Evolutionary conservation across 495 filamentous ascomycete species (phyloP), one percentile per base, ranked within the genome.

Genomic region (Aspergillus bridgeri): DNA sequence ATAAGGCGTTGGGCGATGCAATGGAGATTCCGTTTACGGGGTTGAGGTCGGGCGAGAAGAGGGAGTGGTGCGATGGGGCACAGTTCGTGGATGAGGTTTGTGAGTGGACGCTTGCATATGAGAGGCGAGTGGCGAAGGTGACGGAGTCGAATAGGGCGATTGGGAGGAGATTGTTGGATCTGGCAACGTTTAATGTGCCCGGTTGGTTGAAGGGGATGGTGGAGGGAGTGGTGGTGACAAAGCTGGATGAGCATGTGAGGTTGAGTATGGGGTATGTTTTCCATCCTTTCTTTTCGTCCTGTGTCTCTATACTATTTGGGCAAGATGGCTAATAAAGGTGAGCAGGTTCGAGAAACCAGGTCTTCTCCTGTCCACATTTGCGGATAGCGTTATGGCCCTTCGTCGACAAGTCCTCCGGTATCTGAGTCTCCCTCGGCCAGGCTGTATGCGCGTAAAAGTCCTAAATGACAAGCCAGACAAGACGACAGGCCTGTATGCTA

Each of bases 71-170:
- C 2, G 80, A 85, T 61, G 82, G 81, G 3, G 58, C 79, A 54
- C 74, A 82, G 18, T 85, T 79, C 66, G 66, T 74, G 6, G 74
- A 83, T 6, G 79, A 84, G 46, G 53, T 83, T 42, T 60, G 62
- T 3, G 66, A 64, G 24, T 85, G 81, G 82, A 71, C 73, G 2
- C 58, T 68, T 49, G 46, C 48, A 13, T 85, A 83, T 60, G 80
- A 83, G 61, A 66, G 66, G 46, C 54, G 63, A 1, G 48, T 44
- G 3, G 59, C 54, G 1, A 43, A 46, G 21, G 38, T 42, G 38
- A 58, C 55, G n/a, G 48, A 51, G 4, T 58, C 55, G n/a, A 58
- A 38, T 3, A 13, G 33, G 22, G 29, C 9, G 7, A 45, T 58
- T 25, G 55, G 55, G 3, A 17, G 55, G 19, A 13, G 47, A 7